These are phyloP conservation scores for Rutstroemia sp. DNA, from an alignment of 2,329 filamentous ascomycete genomes.

Conservation along the genomic window DNA sequence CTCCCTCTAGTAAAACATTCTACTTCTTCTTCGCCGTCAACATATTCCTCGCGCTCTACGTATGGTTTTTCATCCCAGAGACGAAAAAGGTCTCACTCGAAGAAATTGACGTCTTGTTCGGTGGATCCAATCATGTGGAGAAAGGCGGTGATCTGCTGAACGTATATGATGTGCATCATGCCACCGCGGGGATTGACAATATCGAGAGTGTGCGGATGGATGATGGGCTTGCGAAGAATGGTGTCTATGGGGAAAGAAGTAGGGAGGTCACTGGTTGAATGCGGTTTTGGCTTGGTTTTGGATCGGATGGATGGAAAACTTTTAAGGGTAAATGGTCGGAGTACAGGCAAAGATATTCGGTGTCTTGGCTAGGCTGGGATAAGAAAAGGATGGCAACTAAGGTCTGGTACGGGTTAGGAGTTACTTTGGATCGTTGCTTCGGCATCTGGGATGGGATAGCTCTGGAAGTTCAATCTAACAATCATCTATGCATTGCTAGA, in stretches of 20 bases:
- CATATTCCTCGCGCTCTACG: conserved; percentile 40
- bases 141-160: not conserved
- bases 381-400: not conserved
- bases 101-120: conserved; percentile 56
- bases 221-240: not conserved
- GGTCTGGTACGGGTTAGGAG: too few species aligned
- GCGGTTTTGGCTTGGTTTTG: not conserved
- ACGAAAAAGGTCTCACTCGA: conserved; percentile 60
- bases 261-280: not conserved
- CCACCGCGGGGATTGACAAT: not conserved
- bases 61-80: conserved; percentile 57
- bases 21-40: conserved; percentile 58
- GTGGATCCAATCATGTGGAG: conserved; percentile 15
- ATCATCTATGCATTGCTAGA: too few species aligned
- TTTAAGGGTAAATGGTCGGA: not conserved
- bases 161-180: conserved; percentile 1
- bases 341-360: not conserved
- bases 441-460: too few species aligned
- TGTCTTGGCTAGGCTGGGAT: not conserved
- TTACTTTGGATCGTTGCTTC: not conserved
- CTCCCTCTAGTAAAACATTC: conserved; percentile 3
- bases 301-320: not conserved
- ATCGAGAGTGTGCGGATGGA: not conserved
- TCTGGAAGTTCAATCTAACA: too few species aligned
- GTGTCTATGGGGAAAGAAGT: not conserved